phyloP scores from a whole-genome alignment of 352 stramenopile species.

The Lagenidium sp. region DNA sequence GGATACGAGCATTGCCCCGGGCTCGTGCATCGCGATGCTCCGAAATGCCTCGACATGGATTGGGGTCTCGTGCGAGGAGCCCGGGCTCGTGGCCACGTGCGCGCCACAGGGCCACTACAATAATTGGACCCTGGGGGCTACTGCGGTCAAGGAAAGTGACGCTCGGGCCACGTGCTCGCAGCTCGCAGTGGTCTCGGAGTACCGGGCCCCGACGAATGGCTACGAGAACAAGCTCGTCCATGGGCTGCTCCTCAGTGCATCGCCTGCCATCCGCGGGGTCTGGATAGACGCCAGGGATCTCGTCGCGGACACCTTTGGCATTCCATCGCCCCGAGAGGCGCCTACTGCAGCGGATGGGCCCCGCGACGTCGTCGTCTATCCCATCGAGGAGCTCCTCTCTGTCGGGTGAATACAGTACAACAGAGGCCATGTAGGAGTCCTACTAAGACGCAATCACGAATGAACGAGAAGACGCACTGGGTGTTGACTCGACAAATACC shows the following conservation, averaged over 20 bases:
- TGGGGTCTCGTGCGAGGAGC: conserved; percentile 42
- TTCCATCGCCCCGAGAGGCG: too few species aligned
- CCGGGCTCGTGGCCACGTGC: conserved; percentile 9
- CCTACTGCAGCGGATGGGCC: too few species aligned
- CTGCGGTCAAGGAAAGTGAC: conserved; percentile 8
- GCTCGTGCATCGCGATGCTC: conserved; percentile 44
- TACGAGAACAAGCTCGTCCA: conserved; percentile 17
- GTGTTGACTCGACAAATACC: too few species aligned
- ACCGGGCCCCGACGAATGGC: conserved; percentile 8
- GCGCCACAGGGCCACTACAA: conserved; percentile 1
- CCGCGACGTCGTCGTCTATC: too few species aligned
- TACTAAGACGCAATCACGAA: too few species aligned
- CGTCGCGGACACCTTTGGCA: not conserved
- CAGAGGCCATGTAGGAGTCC: too few species aligned
- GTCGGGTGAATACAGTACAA: too few species aligned
- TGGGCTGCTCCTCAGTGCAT: conserved; percentile 6
- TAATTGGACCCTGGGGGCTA: conserved; percentile 8
- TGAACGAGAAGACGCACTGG: too few species aligned
- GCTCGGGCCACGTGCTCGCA: conserved; percentile 7
- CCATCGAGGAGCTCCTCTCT: too few species aligned
- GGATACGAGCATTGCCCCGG: conserved; percentile 17
- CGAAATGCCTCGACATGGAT: conserved; percentile 28
- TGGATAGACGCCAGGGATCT: conserved; percentile 13
- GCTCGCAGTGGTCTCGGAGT: not conserved
- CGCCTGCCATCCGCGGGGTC: conserved; percentile 9